Evolutionary conservation across 2,329 filamentous ascomycete species (phyloP).

Genomic region (Colletotrichum noveboracense): DNA sequence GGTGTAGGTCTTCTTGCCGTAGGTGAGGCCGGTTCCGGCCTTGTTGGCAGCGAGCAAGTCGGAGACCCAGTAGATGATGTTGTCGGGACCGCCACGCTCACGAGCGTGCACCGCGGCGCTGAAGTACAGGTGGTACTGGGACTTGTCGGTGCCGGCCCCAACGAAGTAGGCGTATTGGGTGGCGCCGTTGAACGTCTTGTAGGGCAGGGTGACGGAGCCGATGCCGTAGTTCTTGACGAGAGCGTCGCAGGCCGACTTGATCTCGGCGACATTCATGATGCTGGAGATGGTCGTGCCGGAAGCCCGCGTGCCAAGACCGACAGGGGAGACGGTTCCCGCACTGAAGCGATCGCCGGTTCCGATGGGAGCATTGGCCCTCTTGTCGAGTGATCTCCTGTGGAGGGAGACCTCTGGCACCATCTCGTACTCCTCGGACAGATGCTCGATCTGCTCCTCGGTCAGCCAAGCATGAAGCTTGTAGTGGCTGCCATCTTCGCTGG

Average conservation of each 20-base stretch:
- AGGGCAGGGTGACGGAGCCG: slow-evolving; percentile 45
- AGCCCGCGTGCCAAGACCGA: slow-evolving; percentile 34
- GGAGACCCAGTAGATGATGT: slow-evolving; percentile 61
- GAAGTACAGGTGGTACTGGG: slow-evolving; percentile 54
- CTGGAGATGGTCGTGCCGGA: slow-evolving; percentile 34
- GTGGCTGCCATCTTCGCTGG: slow-evolving; percentile 8
- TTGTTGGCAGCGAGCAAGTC: slow-evolving; percentile 61
- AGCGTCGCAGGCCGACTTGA: slow-evolving; percentile 47
- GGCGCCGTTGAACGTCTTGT: slow-evolving; percentile 44
- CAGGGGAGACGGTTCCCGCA: slow-evolving; percentile 25
- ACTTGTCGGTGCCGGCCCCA: slow-evolving; percentile 24
- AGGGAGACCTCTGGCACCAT: slow-evolving; percentile 1
- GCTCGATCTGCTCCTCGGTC: slow-evolving; percentile 8
- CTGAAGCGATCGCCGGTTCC: slow-evolving; percentile 31
- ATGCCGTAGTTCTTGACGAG: slow-evolving; percentile 47
- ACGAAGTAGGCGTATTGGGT: slow-evolving; percentile 26
- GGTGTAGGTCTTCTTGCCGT: slow-evolving; percentile 57
- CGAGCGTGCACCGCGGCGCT: slow-evolving; percentile 61
- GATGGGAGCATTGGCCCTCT: slow-evolving; percentile 30
- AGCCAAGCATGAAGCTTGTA: slow-evolving; percentile 17
- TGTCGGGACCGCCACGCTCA: slow-evolving; percentile 62
- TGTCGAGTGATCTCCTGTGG: background rate
- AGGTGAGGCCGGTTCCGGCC: slow-evolving; percentile 52
- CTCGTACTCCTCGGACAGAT: slow-evolving; percentile 14
- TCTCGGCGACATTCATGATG: slow-evolving; percentile 51